phyloP scores from a whole-genome alignment of 2,329 filamentous ascomycete species.

The Curvularia sp. region DNA sequence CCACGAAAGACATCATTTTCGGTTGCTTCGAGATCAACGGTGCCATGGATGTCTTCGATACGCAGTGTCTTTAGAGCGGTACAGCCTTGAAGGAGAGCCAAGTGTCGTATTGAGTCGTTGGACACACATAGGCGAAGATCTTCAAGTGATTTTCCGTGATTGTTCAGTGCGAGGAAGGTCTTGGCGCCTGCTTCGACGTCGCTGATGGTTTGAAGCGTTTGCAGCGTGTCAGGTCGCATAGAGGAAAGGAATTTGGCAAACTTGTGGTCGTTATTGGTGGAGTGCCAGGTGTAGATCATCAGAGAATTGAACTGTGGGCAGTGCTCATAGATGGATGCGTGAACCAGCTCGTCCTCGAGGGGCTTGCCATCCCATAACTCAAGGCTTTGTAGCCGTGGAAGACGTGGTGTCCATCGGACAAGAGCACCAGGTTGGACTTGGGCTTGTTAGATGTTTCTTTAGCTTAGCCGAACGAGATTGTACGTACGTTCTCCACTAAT shows the following conservation, averaged over 20 bases:
- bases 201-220: conserved; percentile 65
- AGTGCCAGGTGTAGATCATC: conserved; percentile 63
- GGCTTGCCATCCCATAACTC: conserved; percentile 68
- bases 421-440: conserved; percentile 62
- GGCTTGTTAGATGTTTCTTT: conserved; percentile 15
- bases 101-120: conserved; percentile 58
- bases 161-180: conserved; percentile 62
- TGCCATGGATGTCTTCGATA: conserved; percentile 56
- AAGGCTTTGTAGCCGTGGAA: conserved; percentile 66
- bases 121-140: conserved; percentile 61
- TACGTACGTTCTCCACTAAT: conserved; percentile 62
- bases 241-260: conserved; percentile 66
- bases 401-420: conserved; percentile 64
- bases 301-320: conserved; percentile 69
- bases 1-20: conserved; percentile 62
- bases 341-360: conserved; percentile 62
- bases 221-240: conserved; percentile 64
- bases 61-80: conserved; percentile 59
- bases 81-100: conserved; percentile 59
- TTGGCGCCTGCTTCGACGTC: conserved; percentile 62
- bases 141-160: conserved; percentile 63
- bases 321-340: conserved; percentile 61
- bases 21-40: conserved; percentile 58
- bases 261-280: conserved; percentile 62
- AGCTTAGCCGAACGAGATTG: background rate